Conservation (phyloP, 306 rosid genomes). For the Inga laurina region DNA sequence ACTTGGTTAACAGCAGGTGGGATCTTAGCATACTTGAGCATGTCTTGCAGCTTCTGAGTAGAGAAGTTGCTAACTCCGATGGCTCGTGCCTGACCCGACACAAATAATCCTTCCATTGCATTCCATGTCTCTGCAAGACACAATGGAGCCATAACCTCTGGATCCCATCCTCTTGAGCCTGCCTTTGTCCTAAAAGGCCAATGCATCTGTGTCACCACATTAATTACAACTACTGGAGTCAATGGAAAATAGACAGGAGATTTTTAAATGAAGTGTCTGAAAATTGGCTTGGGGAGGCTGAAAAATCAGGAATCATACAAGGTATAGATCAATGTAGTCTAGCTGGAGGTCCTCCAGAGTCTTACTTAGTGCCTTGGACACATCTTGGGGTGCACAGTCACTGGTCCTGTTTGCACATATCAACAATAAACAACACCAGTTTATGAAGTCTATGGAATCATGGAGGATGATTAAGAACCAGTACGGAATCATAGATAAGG, state of each 20-base stretch:
- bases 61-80: conserved; percentile 80
- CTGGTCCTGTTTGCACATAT: background rate
- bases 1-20: conserved; percentile 85
- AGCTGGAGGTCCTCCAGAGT: conserved; percentile 14
- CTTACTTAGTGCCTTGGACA: conserved; percentile 12
- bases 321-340: conserved; percentile 16
- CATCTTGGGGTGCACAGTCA: conserved; percentile 20
- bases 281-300: background rate
- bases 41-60: conserved; percentile 72
- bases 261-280: background rate
- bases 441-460: background rate
- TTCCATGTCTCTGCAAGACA: conserved; percentile 55
- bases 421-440: background rate
- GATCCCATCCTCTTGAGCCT: conserved; percentile 51
- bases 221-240: background rate
- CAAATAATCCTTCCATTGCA: conserved; percentile 78
- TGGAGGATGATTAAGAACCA: background rate
- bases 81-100: conserved; percentile 70
- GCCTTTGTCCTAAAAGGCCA: conserved; percentile 58
- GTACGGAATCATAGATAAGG: background rate
- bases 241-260: background rate
- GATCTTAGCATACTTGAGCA: conserved; percentile 59
- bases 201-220: conserved; percentile 1
- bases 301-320: background rate
- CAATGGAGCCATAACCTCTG: conserved; percentile 18